Conservation (phyloP, 306 rosid genomes). For the Psophocarpus tetragonolobus region DNA sequence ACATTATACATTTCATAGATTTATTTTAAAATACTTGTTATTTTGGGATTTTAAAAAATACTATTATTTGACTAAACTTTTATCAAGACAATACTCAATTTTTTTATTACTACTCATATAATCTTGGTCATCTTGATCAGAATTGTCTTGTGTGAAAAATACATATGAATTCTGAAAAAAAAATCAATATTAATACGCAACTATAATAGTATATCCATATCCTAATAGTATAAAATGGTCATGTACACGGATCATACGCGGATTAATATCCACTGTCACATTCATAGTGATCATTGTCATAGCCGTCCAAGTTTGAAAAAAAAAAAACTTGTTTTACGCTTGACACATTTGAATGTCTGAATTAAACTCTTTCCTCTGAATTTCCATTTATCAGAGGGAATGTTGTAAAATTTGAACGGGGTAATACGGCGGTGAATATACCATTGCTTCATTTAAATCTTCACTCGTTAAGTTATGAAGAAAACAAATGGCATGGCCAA, state of each 20-base stretch:
- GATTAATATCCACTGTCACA: neutral
- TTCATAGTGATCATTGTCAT: neutral
- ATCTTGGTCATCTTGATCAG: too few relatives aligned
- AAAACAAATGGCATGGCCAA: conserved; percentile 12
- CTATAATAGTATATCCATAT: neutral
- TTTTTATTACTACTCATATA: too few relatives aligned
- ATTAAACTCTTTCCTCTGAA: neutral
- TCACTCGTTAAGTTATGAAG: neutral
- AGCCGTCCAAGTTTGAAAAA: neutral
- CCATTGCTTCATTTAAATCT: conserved; percentile 17
- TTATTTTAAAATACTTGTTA: neutral
- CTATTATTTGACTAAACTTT: too few relatives aligned
- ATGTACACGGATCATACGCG: neutral
- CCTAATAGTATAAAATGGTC: neutral
- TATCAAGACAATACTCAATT: too few relatives aligned
- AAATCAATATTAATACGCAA: neutral
- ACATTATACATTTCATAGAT: neutral
- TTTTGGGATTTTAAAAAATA: too few relatives aligned
- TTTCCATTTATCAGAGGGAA: neutral
- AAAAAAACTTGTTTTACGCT: neutral
- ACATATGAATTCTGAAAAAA: too few relatives aligned
- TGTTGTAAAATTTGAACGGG: conserved; percentile 4
- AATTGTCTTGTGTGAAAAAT: too few relatives aligned
- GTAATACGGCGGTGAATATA: neutral
- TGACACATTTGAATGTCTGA: neutral